Percentiles rank a stretch among this genome's conserved stretches.
These are phyloP conservation scores for Petunia secreta DNA, from an alignment of 257 asterid genomes.

Conservation along the genomic window DNA sequence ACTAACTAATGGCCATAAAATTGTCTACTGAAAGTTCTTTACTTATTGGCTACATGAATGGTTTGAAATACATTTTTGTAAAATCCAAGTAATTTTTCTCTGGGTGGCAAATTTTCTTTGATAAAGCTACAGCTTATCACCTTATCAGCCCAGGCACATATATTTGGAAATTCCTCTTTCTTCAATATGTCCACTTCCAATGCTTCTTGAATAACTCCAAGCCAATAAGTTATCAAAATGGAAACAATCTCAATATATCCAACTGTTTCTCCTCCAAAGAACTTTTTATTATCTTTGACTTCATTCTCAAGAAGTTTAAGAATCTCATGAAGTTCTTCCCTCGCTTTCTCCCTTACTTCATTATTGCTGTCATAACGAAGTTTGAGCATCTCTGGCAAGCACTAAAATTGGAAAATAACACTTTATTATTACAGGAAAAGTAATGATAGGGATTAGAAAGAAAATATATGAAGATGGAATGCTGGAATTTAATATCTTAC, in stretches of 20 bases:
- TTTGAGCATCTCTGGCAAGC: neutral
- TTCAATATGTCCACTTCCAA: neutral
- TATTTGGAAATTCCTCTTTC: slow-evolving; percentile 26
- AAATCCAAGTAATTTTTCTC: slow-evolving; percentile 4
- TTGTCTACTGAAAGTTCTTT: neutral
- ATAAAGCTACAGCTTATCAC: neutral
- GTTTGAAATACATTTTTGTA: neutral
- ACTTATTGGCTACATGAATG: neutral
- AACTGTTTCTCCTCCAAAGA: slow-evolving; percentile 12
- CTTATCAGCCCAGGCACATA: slow-evolving; percentile 15
- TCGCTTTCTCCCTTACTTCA: slow-evolving; percentile 9
- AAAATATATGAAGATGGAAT: neutral
- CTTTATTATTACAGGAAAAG: neutral
- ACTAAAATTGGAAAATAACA: neutral
- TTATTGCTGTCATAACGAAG: neutral
- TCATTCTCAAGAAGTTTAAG: slow-evolving; percentile 26
- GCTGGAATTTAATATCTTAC: neutral
- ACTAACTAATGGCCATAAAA: too few relatives aligned
- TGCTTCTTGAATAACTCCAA: slow-evolving; percentile 23
- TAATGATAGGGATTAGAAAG: neutral
- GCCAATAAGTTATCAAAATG: slow-evolving; percentile 23
- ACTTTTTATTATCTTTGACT: slow-evolving; percentile 10
- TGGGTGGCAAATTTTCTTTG: slow-evolving; percentile 13
- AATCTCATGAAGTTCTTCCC: slow-evolving; percentile 14
- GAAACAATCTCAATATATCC: slow-evolving; percentile 19